Evolutionary conservation across 352 stramenopile species (phyloP).

Genomic region (Phytophthora pisi): DNA sequence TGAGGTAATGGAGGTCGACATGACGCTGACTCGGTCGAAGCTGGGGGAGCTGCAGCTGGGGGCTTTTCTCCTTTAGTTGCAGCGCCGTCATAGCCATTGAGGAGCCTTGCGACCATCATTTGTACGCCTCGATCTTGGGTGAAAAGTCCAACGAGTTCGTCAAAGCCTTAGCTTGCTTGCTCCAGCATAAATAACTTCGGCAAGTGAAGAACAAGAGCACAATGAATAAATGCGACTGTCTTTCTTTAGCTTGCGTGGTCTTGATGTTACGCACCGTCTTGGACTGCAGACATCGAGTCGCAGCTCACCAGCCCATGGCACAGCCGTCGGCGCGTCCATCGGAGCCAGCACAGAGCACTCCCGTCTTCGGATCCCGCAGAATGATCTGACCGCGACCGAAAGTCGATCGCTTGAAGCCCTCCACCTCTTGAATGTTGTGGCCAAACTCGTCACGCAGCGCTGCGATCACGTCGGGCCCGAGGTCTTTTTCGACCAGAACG

Average conservation of each 20-base stretch:
- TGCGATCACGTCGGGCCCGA: slow-evolving; percentile 68
- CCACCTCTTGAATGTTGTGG: slow-evolving; percentile 56
- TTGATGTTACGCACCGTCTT: not conserved
- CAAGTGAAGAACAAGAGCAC: slow-evolving; percentile 2
- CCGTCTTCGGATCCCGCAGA: slow-evolving; percentile 68
- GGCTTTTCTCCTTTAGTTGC: not conserved
- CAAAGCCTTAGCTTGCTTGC: slow-evolving; percentile 2
- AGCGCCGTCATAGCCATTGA: slow-evolving; percentile 25
- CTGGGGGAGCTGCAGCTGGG: not conserved
- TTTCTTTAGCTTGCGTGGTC: slow-evolving; percentile 28
- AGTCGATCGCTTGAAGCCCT: slow-evolving; percentile 41
- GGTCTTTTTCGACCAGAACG: slow-evolving; percentile 87
- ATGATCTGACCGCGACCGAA: slow-evolving; percentile 91
- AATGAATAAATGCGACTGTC: slow-evolving; percentile 6
- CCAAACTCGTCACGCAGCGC: slow-evolving; percentile 76
- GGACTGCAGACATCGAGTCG: not conserved
- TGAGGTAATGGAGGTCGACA: slow-evolving; percentile 19
- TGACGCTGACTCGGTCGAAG: slow-evolving; percentile 1
- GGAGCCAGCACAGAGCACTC: slow-evolving; percentile 94
- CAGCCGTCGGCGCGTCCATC: slow-evolving; percentile 95
- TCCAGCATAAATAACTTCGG: slow-evolving; percentile 11
- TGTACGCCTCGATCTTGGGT: not conserved
- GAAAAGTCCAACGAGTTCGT: slow-evolving; percentile 5
- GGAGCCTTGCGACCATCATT: slow-evolving; percentile 30
- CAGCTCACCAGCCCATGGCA: slow-evolving; percentile 86